Base-by-base conservation (phyloP, 768 basidiomycete species). In the Brasilioporus rufonigricans region DNA sequence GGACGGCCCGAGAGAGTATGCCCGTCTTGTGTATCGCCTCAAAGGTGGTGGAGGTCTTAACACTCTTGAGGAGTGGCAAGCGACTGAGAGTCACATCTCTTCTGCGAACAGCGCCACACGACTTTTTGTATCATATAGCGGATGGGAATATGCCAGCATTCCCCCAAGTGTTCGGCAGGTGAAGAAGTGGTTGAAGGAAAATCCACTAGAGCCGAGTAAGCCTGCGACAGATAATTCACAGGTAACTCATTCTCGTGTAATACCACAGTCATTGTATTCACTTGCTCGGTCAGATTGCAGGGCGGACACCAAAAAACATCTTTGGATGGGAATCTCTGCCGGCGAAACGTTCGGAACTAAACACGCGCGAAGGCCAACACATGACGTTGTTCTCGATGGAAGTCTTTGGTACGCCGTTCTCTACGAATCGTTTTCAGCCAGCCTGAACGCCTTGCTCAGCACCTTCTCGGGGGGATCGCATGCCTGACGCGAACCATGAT, bases 381-480 rank as follows among this genome's bases (percentile, higher is more conserved):
- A 91, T 98, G 89, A 82, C 87, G 0, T 73, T 92, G 9, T 69
- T 98, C 36, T 85, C 89, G 2, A 66, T 98, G 40, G 97, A 99
- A 68, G 72, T 94, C 2, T 92, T 95, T 61, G 89, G 95, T 91
- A 52, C 53, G 84, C 65, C 4, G 8, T 43, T 36, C n/a, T 11
- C n/a, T 29, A 18, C 27, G 4, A n/a, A 19, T n/a, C 19, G 6
- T 23, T 23, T 49, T 23, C 33, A 35, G 13, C 16, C 39, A 23
- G 55, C 51, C 14, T 49, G n/a, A 32, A 41, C 38, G 4, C 16
- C 31, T 2, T 32, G 39, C 1, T 4, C 58, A 91, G 91, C 80
- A 16, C 82, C 81, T 14, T 86, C 90, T 1, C 73, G 76, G 24
- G 81, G 72, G 21, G 74, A 78, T 14, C 77, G 79, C 31, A 73